Percentiles rank a stretch among this genome's conserved stretches.
phyloP scores from a whole-genome alignment of 306 rosid genomes.

The Oemleria cerasiformis region DNA sequence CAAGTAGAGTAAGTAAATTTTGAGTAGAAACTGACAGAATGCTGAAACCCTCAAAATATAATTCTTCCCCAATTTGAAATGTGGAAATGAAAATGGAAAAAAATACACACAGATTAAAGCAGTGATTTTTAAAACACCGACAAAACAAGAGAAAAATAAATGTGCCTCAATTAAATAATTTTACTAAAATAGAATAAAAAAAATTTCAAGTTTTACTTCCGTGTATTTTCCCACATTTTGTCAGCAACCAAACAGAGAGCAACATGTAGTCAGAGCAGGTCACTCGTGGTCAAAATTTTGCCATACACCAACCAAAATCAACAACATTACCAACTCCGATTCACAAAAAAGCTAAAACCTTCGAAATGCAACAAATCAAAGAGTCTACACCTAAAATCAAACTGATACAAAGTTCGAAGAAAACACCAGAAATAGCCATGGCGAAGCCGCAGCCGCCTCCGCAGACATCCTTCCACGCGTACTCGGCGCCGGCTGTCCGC shows the following conservation, averaged over 20 bases:
- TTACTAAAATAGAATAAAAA: not conserved
- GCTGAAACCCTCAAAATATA: not conserved
- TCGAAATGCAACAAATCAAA: not conserved
- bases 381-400: not conserved
- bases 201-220: not conserved
- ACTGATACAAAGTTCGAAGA: conserved; percentile 5
- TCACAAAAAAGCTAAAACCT: not conserved
- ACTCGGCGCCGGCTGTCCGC: conserved; percentile 36
- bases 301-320: not conserved
- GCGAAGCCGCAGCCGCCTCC: conserved; percentile 99
- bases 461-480: conserved; percentile 61
- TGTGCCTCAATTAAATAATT: not conserved
- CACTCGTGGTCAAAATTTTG: not conserved
- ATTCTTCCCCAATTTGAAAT: not conserved
- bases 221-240: conserved; percentile 23
- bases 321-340: not conserved
- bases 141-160: not conserved
- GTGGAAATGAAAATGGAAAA: not conserved
- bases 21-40: not conserved
- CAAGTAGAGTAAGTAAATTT: not conserved
- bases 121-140: not conserved
- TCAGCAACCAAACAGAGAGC: conserved; percentile 15
- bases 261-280: not conserved
- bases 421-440: conserved; percentile 79
- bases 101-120: not conserved